phyloP scores from a whole-genome alignment of 257 asterid species.

The Nicotiana knightiana region DNA sequence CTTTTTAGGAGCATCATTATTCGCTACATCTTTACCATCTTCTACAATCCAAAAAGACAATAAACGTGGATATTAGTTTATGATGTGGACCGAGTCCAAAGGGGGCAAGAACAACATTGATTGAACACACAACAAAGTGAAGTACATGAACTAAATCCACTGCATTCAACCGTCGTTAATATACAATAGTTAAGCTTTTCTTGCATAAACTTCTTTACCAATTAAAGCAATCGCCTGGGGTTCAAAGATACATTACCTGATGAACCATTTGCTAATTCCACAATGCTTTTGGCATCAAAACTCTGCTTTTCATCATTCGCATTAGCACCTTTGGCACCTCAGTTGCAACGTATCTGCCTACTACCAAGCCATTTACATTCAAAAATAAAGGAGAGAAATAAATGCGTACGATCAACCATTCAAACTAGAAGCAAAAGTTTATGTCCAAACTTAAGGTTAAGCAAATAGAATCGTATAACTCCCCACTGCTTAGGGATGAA shows the following conservation, averaged over 20 bases:
- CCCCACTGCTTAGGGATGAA: background rate
- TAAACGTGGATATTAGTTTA: background rate
- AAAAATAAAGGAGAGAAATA: background rate
- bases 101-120: background rate
- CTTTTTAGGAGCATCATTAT: slow-evolving; percentile 78
- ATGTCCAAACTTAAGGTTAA: background rate
- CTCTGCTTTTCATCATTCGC: slow-evolving; percentile 65
- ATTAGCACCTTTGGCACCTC: slow-evolving; percentile 91
- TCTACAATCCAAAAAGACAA: slow-evolving; percentile 40
- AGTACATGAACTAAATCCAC: background rate
- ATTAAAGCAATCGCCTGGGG: background rate
- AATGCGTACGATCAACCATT: slow-evolving; percentile 5
- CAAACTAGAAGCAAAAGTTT: background rate
- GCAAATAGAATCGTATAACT: background rate
- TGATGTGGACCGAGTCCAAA: background rate
- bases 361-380: slow-evolving; percentile 94
- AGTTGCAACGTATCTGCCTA: slow-evolving; percentile 94
- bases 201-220: background rate
- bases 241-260: slow-evolving; percentile 38
- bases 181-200: background rate
- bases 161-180: background rate
- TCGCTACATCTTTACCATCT: slow-evolving; percentile 69
- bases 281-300: slow-evolving; percentile 73
- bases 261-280: slow-evolving; percentile 71
- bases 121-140: background rate